phyloP scores from a whole-genome alignment of 129 eudicot genomes.

The Dittrichia graveolens region DNA sequence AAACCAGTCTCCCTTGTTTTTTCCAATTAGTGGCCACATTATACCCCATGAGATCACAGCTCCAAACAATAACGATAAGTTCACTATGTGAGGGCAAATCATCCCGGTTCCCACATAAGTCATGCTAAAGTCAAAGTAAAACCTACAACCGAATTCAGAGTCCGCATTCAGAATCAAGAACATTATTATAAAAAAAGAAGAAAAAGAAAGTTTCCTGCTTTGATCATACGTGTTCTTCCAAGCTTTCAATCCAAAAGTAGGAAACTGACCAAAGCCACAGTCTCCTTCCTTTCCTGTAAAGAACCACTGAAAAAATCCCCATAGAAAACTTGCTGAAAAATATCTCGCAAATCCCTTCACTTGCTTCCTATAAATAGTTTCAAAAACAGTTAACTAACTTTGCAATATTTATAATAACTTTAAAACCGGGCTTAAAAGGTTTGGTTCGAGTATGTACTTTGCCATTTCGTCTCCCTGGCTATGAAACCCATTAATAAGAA shows the following conservation, averaged over 20 bases:
- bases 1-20: constrained; percentile 71
- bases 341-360: constrained; percentile 67
- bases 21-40: constrained; percentile 84
- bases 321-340: constrained; percentile 67
- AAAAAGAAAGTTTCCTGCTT: background rate
- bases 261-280: constrained; percentile 67
- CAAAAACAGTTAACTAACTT: background rate
- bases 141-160: constrained; percentile 43
- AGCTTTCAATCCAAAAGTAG: constrained; percentile 63
- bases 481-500: constrained; percentile 88
- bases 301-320: constrained; percentile 97
- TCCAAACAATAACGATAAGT: constrained; percentile 81
- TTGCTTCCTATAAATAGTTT: constrained; percentile 61
- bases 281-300: constrained; percentile 60
- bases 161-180: background rate
- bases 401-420: background rate
- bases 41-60: constrained; percentile 90
- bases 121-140: constrained; percentile 88
- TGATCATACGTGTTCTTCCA: constrained; percentile 50
- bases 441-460: constrained; percentile 47
- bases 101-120: constrained; percentile 94
- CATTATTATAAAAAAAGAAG: no score
- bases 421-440: background rate
- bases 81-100: constrained; percentile 92
- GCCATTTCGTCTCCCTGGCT: constrained; percentile 64